These are phyloP conservation scores for Chalciporus sphaerocephalus DNA, from an alignment of 768 basidiomycete species.

Conservation along the genomic window DNA sequence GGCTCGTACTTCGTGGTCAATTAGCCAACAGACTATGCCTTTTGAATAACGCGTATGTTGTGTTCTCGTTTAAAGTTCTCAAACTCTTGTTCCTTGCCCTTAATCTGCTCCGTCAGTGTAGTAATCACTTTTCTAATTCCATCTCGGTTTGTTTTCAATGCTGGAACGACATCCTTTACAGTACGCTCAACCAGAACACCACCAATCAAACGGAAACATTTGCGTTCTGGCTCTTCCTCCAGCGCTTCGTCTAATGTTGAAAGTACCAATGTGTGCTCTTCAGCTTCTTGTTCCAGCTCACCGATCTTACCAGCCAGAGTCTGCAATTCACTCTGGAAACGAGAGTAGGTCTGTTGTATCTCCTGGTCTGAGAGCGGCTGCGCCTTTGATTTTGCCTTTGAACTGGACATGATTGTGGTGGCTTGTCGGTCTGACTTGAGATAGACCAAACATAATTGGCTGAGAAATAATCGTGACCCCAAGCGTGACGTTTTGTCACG, in stretches of 20 bases:
- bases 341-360: constrained; percentile 76
- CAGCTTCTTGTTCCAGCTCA: constrained; percentile 92
- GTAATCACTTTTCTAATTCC: constrained; percentile 81
- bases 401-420: constrained; percentile 39
- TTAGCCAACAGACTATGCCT: constrained; percentile 18
- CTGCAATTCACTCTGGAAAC: constrained; percentile 85
- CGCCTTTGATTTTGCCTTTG: constrained; percentile 58
- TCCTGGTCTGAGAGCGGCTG: constrained; percentile 69
- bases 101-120: constrained; percentile 81
- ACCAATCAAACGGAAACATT: constrained; percentile 95
- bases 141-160: constrained; percentile 82
- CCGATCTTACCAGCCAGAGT: constrained; percentile 91
- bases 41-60: constrained; percentile 59
- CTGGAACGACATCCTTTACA: constrained; percentile 90
- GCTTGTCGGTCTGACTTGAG: constrained; percentile 1
- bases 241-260: constrained; percentile 80
- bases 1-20: constrained; percentile 1
- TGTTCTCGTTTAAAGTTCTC: constrained; percentile 76
- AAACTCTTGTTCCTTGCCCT: constrained; percentile 80
- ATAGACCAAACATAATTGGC: constrained; percentile 27
- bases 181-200: constrained; percentile 95
- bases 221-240: constrained; percentile 79
- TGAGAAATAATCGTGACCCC: constrained; percentile 18
- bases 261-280: constrained; percentile 90
- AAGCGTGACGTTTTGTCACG: constrained; percentile 28